Evolutionary conservation across 345 rosid species (phyloP).

Genomic region (Eucalyptus marginata): DNA sequence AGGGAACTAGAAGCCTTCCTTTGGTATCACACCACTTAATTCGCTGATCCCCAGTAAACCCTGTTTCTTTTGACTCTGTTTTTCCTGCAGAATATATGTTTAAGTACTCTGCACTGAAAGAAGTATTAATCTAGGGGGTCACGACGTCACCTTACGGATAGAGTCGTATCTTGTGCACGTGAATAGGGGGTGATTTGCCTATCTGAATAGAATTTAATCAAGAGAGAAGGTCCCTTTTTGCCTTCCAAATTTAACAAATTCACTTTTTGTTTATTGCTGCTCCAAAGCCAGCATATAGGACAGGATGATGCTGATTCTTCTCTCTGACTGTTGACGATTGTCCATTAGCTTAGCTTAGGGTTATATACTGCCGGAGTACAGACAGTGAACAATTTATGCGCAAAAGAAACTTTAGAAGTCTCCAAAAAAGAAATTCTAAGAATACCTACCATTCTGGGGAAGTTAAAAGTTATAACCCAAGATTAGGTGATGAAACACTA

Average conservation of each 20-base stretch:
- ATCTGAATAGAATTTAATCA: neutral
- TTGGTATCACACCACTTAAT: neutral
- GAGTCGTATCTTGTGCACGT: neutral
- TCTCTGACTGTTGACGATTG: neutral
- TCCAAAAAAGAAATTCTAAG: neutral
- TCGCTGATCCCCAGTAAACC: neutral
- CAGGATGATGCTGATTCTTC: neutral
- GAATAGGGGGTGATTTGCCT: neutral
- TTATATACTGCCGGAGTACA: neutral
- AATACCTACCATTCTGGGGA: neutral
- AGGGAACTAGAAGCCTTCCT: neutral
- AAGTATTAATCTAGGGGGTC: neutral
- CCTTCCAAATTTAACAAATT: neutral
- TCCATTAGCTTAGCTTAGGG: neutral
- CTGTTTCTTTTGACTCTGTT: neutral
- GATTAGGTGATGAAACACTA: neutral
- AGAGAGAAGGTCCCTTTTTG: neutral
- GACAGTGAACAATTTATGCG: neutral
- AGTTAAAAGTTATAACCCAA: neutral
- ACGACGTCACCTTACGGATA: neutral
- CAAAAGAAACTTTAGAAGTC: neutral
- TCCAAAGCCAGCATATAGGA: neutral
- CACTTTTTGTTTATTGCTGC: neutral
- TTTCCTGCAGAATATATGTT: neutral
- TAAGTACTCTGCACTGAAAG: neutral